Evolutionary conservation across 495 filamentous ascomycete genomes (phyloP), one percentile per base, ranked within the genome.

Genomic region (Copromyces sp.): DNA sequence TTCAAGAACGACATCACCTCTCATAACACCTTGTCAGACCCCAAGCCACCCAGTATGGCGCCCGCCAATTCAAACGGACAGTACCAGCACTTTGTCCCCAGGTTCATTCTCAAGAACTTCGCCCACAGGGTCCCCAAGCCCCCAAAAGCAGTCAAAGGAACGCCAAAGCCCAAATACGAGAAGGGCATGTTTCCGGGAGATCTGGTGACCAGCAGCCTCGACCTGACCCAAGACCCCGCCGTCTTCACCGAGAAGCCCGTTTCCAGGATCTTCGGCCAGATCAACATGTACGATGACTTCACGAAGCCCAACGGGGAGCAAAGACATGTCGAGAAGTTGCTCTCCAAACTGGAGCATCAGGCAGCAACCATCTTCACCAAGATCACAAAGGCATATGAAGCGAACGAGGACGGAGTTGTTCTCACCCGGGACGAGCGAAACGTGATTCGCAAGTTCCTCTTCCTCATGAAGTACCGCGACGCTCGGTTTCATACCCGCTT

Each of bases 381-480:
- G 40, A 82, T 84, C 65, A 74, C 72, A 70, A 78, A 83, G 68
- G 77, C 78, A 2, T 76, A 73, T 35, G 74, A 77, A 61, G n/a
- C 73, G 16, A 73, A 76, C 1, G 70, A 80, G 7, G n/a, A 41
- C 0, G 75, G 41, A 1, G 40, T 86, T 4, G 80, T 75, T 76
- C 72, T 88, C 11, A 78, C 76, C 9, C 81, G 85, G 4, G 47
- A 53, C 6, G 82, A 88, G 59, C 77, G 77, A 68, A 76, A 87
- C 72, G 32, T 74, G 6, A 70, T 88, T 32, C 83, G 86, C 72
- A 87, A 86, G 69, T 88, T 88, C 71, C 77, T 88, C 17, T 88
- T 87, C 77, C 78, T 88, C 20, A 83, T 88, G 79, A 85, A 83
- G 69, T 88, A 86, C 71, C 83, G 87, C 24, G 75, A 74, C 47